Base-by-base conservation (phyloP, 2,329 filamentous ascomycete species). In the Neofusicoccum ribis region DNA sequence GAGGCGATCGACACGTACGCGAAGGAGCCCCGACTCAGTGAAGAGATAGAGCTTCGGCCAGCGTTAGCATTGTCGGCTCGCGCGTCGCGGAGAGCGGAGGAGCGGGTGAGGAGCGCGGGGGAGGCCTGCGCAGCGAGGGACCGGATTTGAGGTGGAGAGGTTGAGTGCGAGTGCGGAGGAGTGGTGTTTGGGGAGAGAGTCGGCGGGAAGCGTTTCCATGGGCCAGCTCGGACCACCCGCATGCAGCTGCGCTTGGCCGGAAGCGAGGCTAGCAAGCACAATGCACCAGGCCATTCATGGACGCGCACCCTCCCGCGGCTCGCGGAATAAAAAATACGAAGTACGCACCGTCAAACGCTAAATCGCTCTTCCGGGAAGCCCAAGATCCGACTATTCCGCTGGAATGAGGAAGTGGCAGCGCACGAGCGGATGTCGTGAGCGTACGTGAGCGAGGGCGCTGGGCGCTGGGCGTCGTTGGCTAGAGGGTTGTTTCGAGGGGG, bases 1-100 rank as follows among this genome's bases (percentile, higher is more conserved):
- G 62, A 64, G 51, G 62, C 62, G 62, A 59, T 64, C 51, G 62
- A 59, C 51, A 20, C 44, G 51, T 52, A 64, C 41, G 62, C 62
- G 62, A 64, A 56, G 62, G 34, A 50, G 51, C 50, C 58, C 63
- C 52, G 43, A 59, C 63, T 60, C 52, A 51, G 37, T 51, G 44
- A 65, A 65, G 63, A 65, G 49, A 65, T 51, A 49, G 63, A 59
- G 63, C 54, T 52, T 56, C 44, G 39, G 37, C 34, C 54, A 37
- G 11, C 41, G 37, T 65, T 49, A 65, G 63, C 63, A 60, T 65
- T 51, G 52, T 47, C 31, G 63, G 36, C 17, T n/a, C 20, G 49
- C 61, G 9, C 37, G 61, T 47, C 37, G 54, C 23, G 23, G 54
- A 5, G 20, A 39, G 37, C 36, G 63, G 50, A 23, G 27, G 43